Evolutionary conservation across 2,329 filamentous ascomycete species (phyloP).

Genomic region (Meredithiella fracta): DNA sequence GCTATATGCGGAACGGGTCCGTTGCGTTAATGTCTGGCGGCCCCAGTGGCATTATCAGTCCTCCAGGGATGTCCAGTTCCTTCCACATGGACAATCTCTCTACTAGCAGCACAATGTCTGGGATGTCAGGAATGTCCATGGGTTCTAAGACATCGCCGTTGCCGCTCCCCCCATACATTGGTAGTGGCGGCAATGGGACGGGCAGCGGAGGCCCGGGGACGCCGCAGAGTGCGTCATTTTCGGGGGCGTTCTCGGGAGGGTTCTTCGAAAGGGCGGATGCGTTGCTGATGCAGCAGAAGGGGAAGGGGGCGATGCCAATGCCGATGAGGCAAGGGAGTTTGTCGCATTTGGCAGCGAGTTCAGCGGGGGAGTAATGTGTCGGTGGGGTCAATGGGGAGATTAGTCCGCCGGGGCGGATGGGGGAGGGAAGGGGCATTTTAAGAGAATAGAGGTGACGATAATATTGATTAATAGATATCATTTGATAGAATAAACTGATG

Average conservation of each 20-base stretch:
- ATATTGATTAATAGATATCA: no score
- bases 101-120: constrained; percentile 5
- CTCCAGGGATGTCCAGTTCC: constrained; percentile 4
- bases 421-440: neutral
- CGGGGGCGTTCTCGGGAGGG: constrained; percentile 36
- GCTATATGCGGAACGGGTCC: constrained; percentile 20
- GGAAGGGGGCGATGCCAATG: constrained; percentile 29
- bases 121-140: neutral
- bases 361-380: constrained; percentile 10
- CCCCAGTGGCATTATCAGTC: constrained; percentile 14
- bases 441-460: neutral
- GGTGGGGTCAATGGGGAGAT: constrained; percentile 12
- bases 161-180: neutral
- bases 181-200: constrained; percentile 1
- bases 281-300: constrained; percentile 38
- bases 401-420: neutral
- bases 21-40: constrained; percentile 19
- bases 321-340: constrained; percentile 29
- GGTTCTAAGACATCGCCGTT: neutral
- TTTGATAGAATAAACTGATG: neutral
- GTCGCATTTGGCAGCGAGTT: constrained; percentile 14
- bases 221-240: constrained; percentile 41
- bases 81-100: constrained; percentile 9
- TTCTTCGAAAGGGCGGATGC: constrained; percentile 46
- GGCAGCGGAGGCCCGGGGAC: constrained; percentile 42